Evolutionary conservation across 345 rosid species (phyloP).

Genomic region (Psidium friedrichsthalianum): DNA sequence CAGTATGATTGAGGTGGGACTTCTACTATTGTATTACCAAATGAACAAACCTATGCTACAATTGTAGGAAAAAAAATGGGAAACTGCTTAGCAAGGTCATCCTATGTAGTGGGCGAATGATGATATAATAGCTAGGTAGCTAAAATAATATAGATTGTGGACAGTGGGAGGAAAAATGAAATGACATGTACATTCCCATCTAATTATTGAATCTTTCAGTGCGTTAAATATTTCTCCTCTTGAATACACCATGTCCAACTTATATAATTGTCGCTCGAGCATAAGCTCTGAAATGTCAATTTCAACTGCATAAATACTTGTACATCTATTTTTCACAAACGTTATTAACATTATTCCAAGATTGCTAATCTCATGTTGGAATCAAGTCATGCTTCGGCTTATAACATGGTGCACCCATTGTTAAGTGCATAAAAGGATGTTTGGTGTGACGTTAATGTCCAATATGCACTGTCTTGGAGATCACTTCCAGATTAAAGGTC

Average conservation of each 20-base stretch:
- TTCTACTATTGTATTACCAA: background rate
- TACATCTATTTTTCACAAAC: accelerated
- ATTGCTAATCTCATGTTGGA: background rate
- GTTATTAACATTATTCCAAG: accelerated
- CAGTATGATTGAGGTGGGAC: background rate
- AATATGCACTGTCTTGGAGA: background rate
- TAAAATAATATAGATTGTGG: background rate
- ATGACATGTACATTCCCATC: background rate
- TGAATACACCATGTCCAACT: background rate
- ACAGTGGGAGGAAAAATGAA: background rate
- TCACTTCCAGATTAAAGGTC: background rate
- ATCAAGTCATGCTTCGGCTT: background rate
- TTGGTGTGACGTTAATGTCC: background rate
- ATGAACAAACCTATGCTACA: background rate
- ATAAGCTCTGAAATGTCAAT: background rate
- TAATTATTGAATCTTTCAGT: background rate
- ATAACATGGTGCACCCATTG: background rate
- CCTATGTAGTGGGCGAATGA: background rate
- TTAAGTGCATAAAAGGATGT: background rate
- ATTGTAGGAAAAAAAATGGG: background rate
- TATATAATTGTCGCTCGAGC: background rate
- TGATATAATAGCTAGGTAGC: background rate
- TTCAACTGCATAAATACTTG: background rate
- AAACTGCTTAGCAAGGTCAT: background rate
- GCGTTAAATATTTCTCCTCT: background rate